These are phyloP conservation scores for Mortierella sp. DNA, from an alignment of 371 early-diverging fungal species.

Conservation along the genomic window DNA sequence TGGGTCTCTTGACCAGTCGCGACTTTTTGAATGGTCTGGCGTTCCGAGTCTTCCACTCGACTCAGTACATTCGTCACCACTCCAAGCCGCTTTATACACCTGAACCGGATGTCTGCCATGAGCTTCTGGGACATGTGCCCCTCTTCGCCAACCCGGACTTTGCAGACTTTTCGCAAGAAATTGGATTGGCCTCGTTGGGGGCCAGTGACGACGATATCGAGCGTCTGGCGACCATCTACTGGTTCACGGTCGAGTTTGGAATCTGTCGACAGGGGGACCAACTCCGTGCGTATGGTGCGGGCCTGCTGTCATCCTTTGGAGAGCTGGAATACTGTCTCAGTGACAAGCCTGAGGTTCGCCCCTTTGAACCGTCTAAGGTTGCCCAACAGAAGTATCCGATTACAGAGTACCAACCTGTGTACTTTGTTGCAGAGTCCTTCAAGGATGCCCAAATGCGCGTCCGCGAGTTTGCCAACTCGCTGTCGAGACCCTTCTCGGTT, in stretches of 20 bases:
- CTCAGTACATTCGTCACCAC: slow-evolving; percentile 96
- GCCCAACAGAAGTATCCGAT: slow-evolving; percentile 92
- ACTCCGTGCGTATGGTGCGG: slow-evolving; percentile 94
- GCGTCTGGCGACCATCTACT: slow-evolving; percentile 91
- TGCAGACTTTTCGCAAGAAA: slow-evolving; percentile 96
- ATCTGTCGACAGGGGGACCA: slow-evolving; percentile 86
- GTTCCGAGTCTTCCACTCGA: slow-evolving; percentile 96
- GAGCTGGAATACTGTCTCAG: slow-evolving; percentile 91
- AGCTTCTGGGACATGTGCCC: slow-evolving; percentile 87
- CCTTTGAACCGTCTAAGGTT: slow-evolving; percentile 89
- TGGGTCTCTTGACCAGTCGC: slow-evolving; percentile 93
- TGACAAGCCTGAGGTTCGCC: slow-evolving; percentile 83
- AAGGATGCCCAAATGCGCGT: slow-evolving; percentile 93
- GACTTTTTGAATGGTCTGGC: slow-evolving; percentile 97
- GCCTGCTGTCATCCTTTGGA: slow-evolving; percentile 94
- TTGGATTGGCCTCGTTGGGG: slow-evolving; percentile 95
- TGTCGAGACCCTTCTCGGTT: slow-evolving; percentile 91
- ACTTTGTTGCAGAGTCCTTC: slow-evolving; percentile 96
- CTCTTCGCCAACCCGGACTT: slow-evolving; percentile 96
- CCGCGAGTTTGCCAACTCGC: slow-evolving; percentile 83
- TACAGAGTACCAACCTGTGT: slow-evolving; percentile 95
- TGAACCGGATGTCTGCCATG: slow-evolving; percentile 94
- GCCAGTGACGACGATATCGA: slow-evolving; percentile 93
- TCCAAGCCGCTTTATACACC: slow-evolving; percentile 95
- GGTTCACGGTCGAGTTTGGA: slow-evolving; percentile 98